Conservation (phyloP, 2,329 filamentous ascomycete genomes). For the Macroventuria anomochaeta region DNA sequence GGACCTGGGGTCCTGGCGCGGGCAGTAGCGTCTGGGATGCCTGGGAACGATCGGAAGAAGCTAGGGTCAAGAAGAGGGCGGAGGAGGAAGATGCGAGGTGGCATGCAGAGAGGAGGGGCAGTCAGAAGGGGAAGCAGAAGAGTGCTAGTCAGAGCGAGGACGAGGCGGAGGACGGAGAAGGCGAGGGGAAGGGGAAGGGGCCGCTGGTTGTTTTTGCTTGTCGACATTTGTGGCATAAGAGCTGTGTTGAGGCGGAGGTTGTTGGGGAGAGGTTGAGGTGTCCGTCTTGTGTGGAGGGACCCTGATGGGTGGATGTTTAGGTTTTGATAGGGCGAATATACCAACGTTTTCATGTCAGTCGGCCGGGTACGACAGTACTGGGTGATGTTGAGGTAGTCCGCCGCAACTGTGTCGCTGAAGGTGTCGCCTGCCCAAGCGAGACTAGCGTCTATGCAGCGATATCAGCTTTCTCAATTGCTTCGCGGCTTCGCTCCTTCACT, state of each 20-base stretch:
- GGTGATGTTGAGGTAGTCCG: too few relatives aligned
- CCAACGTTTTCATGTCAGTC: too few relatives aligned
- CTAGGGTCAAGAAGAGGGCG: conserved; percentile 47
- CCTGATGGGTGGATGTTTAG: too few relatives aligned
- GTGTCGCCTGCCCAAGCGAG: too few relatives aligned
- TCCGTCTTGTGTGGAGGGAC: conserved; percentile 29
- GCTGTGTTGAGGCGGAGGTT: conserved; percentile 37
- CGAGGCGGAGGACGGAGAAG: conserved; percentile 24
- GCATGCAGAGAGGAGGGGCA: conserved; percentile 48
- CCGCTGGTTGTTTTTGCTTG: conserved; percentile 50
- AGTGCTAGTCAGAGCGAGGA: conserved; percentile 39
- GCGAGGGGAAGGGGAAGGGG: conserved; percentile 2
- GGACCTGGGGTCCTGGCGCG: conserved; percentile 89
- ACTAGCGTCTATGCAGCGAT: too few relatives aligned
- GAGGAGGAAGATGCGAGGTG: conserved; percentile 40
- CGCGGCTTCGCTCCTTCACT: too few relatives aligned
- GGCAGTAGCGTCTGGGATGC: conserved; percentile 78
- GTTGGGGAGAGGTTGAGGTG: conserved; percentile 31
- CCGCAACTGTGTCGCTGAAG: too few relatives aligned
- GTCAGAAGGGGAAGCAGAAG: conserved; percentile 56
- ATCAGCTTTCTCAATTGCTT: too few relatives aligned
- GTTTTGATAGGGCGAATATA: too few relatives aligned
- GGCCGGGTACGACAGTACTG: too few relatives aligned
- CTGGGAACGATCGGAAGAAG: conserved; percentile 65
- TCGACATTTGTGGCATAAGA: conserved; percentile 49